Evolutionary conservation across 1,284 basidiomycete genomes (phyloP).

Genomic region (Sanghuangporus weigelae): DNA sequence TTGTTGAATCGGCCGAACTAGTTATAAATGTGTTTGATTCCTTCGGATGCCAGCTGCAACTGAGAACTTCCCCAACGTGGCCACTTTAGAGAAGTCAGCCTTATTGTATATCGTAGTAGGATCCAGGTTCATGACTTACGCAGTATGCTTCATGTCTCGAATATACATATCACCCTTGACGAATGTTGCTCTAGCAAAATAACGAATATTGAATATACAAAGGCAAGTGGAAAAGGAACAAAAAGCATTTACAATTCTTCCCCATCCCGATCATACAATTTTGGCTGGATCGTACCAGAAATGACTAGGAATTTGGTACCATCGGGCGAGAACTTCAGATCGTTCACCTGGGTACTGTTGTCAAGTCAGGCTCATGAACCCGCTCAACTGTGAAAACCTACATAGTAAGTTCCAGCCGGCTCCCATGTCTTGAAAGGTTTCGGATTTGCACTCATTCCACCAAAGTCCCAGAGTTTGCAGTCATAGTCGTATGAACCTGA

Average conservation of each 20-base stretch:
- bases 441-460: slow-evolving; percentile 83
- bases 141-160: slow-evolving; percentile 96
- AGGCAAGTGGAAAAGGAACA: background rate
- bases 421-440: slow-evolving; percentile 97
- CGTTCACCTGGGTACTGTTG: slow-evolving; percentile 61
- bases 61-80: slow-evolving; percentile 88
- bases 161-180: slow-evolving; percentile 97
- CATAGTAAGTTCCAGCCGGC: slow-evolving; percentile 89
- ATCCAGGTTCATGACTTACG: slow-evolving; percentile 42
- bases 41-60: slow-evolving; percentile 90
- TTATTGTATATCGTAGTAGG: background rate
- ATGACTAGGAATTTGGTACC: slow-evolving; percentile 82
- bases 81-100: slow-evolving; percentile 50
- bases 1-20: slow-evolving; percentile 90
- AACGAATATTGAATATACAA: slow-evolving; percentile 15
- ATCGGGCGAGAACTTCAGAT: slow-evolving; percentile 82
- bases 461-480: slow-evolving; percentile 98
- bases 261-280: slow-evolving; percentile 85
- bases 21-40: slow-evolving; percentile 85
- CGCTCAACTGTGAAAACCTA: slow-evolving; percentile 35
- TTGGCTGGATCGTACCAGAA: slow-evolving; percentile 85
- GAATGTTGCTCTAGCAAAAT: slow-evolving; percentile 62
- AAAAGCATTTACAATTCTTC: slow-evolving; percentile 71
- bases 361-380: slow-evolving; percentile 15
- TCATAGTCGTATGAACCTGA: slow-evolving; percentile 97